These are phyloP conservation scores for Apostasia shenzhenica DNA, from an alignment of 106 monocot genomes.

Conservation along the genomic window DNA sequence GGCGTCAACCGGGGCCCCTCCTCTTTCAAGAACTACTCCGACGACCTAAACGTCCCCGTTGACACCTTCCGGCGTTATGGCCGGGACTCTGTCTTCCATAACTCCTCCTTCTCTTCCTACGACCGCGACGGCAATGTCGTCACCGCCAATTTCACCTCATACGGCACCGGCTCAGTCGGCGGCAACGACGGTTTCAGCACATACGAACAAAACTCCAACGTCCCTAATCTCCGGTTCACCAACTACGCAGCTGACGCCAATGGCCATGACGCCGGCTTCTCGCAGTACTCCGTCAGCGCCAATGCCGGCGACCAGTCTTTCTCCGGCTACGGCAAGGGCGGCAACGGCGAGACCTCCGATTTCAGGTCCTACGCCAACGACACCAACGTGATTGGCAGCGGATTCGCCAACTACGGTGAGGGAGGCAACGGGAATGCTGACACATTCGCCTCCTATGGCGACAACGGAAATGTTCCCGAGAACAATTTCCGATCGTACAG, in stretches of 20 bases:
- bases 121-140: slow-evolving; percentile 56
- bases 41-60: slow-evolving; percentile 41
- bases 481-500: slow-evolving; percentile 75
- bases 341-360: slow-evolving; percentile 17
- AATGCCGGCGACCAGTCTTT: slow-evolving; percentile 72
- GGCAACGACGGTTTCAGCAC: slow-evolving; percentile 44
- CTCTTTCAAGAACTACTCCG: slow-evolving; percentile 76
- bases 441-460: slow-evolving; percentile 56
- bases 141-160: slow-evolving; percentile 87
- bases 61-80: slow-evolving; percentile 88
- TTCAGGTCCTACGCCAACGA: slow-evolving; percentile 55
- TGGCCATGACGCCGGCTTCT: slow-evolving; percentile 30
- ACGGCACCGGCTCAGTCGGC: slow-evolving; percentile 45
- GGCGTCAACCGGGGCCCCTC: slow-evolving; percentile 18
- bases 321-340: slow-evolving; percentile 60
- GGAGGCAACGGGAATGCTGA: slow-evolving; percentile 20
- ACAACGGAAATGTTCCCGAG: slow-evolving; percentile 65
- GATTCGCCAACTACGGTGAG: slow-evolving; percentile 59
- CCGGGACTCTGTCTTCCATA: slow-evolving; percentile 35
- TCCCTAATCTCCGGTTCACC: slow-evolving; percentile 50
- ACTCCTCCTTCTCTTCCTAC: slow-evolving; percentile 49
- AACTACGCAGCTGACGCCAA: slow-evolving; percentile 56
- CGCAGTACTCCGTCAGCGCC: slow-evolving; percentile 44
- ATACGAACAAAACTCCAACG: slow-evolving; percentile 66
- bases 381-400: slow-evolving; percentile 55